phyloP scores from a whole-genome alignment of 768 basidiomycete species.

The Amanita rimosa region DNA sequence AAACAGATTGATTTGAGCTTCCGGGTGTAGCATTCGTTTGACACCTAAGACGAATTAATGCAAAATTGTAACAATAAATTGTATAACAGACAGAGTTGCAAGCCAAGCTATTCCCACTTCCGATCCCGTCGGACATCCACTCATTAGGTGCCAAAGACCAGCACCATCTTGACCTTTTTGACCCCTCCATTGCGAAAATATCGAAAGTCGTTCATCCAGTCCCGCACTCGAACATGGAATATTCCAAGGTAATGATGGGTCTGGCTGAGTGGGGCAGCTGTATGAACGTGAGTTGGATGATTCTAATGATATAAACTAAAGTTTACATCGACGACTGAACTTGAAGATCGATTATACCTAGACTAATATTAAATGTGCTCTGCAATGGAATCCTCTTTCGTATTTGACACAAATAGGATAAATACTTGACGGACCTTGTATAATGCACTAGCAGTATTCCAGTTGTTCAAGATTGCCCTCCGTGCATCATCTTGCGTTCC shows the following conservation, averaged over 20 bases:
- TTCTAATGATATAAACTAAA: conserved; percentile 2
- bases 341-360: conserved; percentile 73
- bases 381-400: conserved; percentile 13
- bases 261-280: conserved; percentile 52
- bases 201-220: conserved; percentile 61
- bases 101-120: conserved; percentile 89
- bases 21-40: conserved; percentile 32
- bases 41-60: conserved; percentile 27
- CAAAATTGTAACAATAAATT: background rate
- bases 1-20: conserved; percentile 41
- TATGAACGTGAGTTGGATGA: background rate
- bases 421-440: conserved; percentile 38
- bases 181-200: conserved; percentile 79
- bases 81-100: conserved; percentile 48
- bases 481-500: conserved; percentile 57
- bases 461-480: conserved; percentile 62
- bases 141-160: conserved; percentile 87
- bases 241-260: conserved; percentile 62
- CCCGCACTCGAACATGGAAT: conserved; percentile 45
- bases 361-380: conserved; percentile 72
- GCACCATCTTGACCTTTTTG: conserved; percentile 57
- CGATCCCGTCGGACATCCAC: conserved; percentile 67
- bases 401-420: background rate
- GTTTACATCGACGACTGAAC: conserved; percentile 48
- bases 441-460: conserved; percentile 68